A percentile compares a stretch with the other conserved stretches of the same genome.
These are phyloP conservation scores for Termitomyces sp. DNA, from an alignment of 768 basidiomycete species.

Conservation along the genomic window DNA sequence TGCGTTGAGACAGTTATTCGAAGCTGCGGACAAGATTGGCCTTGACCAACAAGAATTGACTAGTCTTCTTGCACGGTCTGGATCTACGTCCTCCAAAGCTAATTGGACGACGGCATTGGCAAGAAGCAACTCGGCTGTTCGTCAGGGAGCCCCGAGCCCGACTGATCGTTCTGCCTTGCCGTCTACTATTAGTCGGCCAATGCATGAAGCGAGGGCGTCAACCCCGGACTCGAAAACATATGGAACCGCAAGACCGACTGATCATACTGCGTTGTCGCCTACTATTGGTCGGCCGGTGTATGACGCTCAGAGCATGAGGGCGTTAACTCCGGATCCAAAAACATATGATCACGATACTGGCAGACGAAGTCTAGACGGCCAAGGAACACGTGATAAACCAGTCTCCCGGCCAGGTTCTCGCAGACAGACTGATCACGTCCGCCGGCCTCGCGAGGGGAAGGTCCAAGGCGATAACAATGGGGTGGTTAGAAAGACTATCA, in stretches of 20 bases:
- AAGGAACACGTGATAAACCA: slow-evolving; percentile 22
- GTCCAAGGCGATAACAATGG: slow-evolving; percentile 32
- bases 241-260: slow-evolving; percentile 23
- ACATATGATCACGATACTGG: slow-evolving; percentile 15
- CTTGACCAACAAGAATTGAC: slow-evolving; percentile 68
- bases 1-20: slow-evolving; percentile 63
- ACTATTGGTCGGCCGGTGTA: slow-evolving; percentile 7
- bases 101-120: slow-evolving; percentile 40
- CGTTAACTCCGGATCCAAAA: slow-evolving; percentile 16
- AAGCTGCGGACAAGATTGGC: slow-evolving; percentile 70
- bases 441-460: slow-evolving; percentile 35
- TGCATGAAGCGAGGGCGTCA: slow-evolving; percentile 10
- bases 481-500: slow-evolving; percentile 73
- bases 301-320: slow-evolving; percentile 11
- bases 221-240: slow-evolving; percentile 14
- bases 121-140: slow-evolving; percentile 36
- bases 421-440: slow-evolving; percentile 29
- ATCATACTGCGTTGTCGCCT: slow-evolving; percentile 15
- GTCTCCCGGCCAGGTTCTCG: slow-evolving; percentile 32
- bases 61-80: slow-evolving; percentile 67
- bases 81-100: slow-evolving; percentile 56
- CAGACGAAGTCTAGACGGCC: slow-evolving; percentile 17
- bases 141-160: slow-evolving; percentile 21
- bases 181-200: slow-evolving; percentile 9
- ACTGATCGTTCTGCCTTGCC: slow-evolving; percentile 19